Evolutionary conservation across 1,284 basidiomycete species (phyloP).

Genomic region (Irpex sp.): DNA sequence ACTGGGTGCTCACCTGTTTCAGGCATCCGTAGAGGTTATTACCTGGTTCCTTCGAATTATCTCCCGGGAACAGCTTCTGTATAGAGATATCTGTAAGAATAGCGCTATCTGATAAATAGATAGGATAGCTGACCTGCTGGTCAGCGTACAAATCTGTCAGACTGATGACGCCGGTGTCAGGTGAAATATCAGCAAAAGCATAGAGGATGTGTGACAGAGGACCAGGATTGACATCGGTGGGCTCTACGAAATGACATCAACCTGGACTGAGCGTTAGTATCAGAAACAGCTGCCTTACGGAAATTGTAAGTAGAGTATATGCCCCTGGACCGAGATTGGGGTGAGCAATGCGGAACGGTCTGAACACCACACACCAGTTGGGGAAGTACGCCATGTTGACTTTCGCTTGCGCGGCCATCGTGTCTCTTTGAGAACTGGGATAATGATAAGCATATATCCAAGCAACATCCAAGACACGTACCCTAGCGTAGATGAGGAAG

Average conservation of each 20-base stretch:
- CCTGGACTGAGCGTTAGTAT: slow-evolving; percentile 3
- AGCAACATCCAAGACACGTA: not conserved
- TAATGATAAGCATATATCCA: not conserved
- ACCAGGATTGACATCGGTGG: slow-evolving; percentile 52
- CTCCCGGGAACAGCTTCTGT: slow-evolving; percentile 64
- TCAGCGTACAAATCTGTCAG: slow-evolving; percentile 85
- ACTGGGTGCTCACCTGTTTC: slow-evolving; percentile 62
- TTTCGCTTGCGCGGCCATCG: slow-evolving; percentile 31
- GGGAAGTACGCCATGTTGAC: slow-evolving; percentile 64
- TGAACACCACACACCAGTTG: slow-evolving; percentile 43
- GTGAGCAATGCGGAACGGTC: not conserved
- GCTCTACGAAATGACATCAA: slow-evolving; percentile 37
- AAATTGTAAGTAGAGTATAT: slow-evolving; percentile 78
- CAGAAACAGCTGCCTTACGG: slow-evolving; percentile 39
- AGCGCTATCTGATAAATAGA: not conserved
- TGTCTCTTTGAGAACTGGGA: not conserved
- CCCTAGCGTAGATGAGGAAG: not conserved
- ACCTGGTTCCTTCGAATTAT: slow-evolving; percentile 59
- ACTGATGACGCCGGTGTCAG: slow-evolving; percentile 60
- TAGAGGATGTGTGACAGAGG: slow-evolving; percentile 80
- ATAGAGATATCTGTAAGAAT: too few relatives aligned
- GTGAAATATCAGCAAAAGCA: slow-evolving; percentile 78
- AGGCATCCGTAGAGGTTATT: slow-evolving; percentile 86
- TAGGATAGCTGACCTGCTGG: slow-evolving; percentile 51
- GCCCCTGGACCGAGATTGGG: slow-evolving; percentile 42